Evolutionary conservation across 495 filamentous ascomycete genomes (phyloP).

Genomic region (Aspergillus carlsbadensis): DNA sequence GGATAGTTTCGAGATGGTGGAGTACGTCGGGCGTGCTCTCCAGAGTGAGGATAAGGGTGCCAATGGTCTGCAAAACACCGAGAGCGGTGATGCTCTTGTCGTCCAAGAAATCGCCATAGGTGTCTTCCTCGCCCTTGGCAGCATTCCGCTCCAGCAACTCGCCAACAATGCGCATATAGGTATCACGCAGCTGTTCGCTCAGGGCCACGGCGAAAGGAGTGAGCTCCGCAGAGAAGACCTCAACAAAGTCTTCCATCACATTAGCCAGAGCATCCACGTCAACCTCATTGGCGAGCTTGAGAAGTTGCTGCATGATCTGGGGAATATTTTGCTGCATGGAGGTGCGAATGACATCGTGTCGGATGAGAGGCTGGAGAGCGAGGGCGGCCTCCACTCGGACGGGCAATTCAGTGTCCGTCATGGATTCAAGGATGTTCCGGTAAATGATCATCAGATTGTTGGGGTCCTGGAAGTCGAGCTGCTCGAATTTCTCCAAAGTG

Average conservation of each 20-base stretch:
- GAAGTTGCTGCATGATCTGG: slow-evolving; percentile 98
- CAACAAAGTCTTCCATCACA: slow-evolving; percentile 99
- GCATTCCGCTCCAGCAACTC: slow-evolving; percentile 84
- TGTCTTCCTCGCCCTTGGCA: slow-evolving; percentile 71
- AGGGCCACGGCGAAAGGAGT: slow-evolving; percentile 98
- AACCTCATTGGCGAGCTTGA: slow-evolving; percentile 94
- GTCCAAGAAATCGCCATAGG: slow-evolving; percentile 86
- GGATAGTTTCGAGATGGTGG: slow-evolving; percentile 85
- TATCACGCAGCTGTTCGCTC: slow-evolving; percentile 94
- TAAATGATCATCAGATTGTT: slow-evolving; percentile 95
- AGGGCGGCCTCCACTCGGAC: slow-evolving; percentile 94
- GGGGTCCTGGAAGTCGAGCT: slow-evolving; percentile 91
- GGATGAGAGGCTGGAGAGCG: slow-evolving; percentile 90
- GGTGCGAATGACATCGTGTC: slow-evolving; percentile 88
- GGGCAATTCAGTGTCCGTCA: slow-evolving; percentile 88
- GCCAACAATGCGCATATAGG: slow-evolving; percentile 88
- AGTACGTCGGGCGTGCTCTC: slow-evolving; percentile 96
- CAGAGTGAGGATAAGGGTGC: slow-evolving; percentile 91
- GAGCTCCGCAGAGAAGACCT: slow-evolving; percentile 92
- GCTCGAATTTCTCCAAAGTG: slow-evolving; percentile 95
- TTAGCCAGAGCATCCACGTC: slow-evolving; percentile 95
- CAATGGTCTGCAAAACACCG: slow-evolving; percentile 95
- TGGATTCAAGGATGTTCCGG: slow-evolving; percentile 92
- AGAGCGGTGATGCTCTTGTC: slow-evolving; percentile 98
- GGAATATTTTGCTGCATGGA: slow-evolving; percentile 98